A percentile compares a stretch with the other conserved stretches of the same genome.
Conservation (phyloP, 2,329 filamentous ascomycete species). For the Mollisia scopiformis region DNA sequence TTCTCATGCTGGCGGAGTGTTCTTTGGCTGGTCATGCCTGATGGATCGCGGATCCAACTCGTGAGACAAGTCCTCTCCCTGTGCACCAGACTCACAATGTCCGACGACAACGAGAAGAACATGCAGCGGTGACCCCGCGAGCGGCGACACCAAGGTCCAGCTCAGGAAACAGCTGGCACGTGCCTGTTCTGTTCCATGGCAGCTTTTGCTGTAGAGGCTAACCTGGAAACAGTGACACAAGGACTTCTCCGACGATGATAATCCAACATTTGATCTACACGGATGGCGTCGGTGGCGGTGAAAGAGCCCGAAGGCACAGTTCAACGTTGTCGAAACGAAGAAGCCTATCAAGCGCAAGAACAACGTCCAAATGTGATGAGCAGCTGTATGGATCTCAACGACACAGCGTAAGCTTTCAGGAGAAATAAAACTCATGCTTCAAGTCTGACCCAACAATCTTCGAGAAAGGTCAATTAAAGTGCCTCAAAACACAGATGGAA, state of each 20-base stretch:
- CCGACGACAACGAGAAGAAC: not conserved
- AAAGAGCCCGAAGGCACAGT: not conserved
- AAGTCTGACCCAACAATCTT: not conserved
- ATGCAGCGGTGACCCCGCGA: not conserved
- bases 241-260: not conserved
- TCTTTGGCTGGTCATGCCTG: not conserved
- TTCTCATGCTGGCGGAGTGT: not conserved
- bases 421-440: not conserved
- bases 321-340: not conserved
- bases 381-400: not conserved
- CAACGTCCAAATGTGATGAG: not conserved
- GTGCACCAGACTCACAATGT: not conserved
- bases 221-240: not conserved
- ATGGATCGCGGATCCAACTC: not conserved
- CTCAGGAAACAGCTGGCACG: not conserved
- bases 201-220: not conserved
- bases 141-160: not conserved
- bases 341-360: not conserved
- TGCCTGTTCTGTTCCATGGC: not conserved
- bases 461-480: not conserved
- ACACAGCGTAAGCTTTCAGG: not conserved
- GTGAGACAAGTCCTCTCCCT: not conserved
- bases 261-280: not conserved
- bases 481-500: not conserved
- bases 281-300: not conserved